Evolutionary conservation across 2,329 filamentous ascomycete species (phyloP).

Genomic region (Sporothrix protearum): DNA sequence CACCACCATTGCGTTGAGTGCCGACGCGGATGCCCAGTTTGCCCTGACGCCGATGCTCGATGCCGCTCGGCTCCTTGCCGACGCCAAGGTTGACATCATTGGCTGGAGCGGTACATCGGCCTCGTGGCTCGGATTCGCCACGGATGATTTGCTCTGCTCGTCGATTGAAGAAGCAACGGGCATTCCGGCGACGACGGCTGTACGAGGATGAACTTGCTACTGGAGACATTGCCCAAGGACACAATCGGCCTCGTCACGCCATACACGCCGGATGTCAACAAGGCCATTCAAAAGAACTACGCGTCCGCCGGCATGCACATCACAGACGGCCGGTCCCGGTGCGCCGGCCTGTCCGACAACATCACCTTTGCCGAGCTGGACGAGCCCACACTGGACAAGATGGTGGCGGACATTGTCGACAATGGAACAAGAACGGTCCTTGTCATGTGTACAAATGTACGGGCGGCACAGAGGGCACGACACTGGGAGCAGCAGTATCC

Average conservation of each 20-base stretch:
- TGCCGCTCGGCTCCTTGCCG: conserved; percentile 37
- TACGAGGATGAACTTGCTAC: conserved; percentile 37
- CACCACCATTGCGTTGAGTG: conserved; percentile 38
- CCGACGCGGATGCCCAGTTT: conserved; percentile 36
- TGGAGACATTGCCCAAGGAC: conserved; percentile 27
- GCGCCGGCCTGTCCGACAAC: conserved; percentile 35
- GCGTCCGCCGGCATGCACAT: conserved; percentile 35
- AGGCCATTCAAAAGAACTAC: conserved; percentile 39
- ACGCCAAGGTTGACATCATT: conserved; percentile 40
- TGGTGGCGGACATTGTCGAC: conserved; percentile 32
- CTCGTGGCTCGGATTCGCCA: conserved; percentile 41
- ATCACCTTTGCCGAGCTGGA: conserved; percentile 38
- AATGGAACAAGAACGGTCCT: conserved; percentile 35
- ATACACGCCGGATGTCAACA: conserved; percentile 41
- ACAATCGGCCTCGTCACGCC: conserved; percentile 41
- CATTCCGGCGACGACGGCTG: conserved; percentile 41
- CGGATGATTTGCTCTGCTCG: conserved; percentile 40
- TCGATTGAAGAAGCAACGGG: conserved; percentile 38
- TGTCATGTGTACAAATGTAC: conserved; percentile 45
- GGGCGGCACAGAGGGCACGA: conserved; percentile 38
- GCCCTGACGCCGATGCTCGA: conserved; percentile 32
- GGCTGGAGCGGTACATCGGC: conserved; percentile 40
- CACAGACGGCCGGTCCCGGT: conserved; percentile 30
- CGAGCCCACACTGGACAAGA: conserved; percentile 29
- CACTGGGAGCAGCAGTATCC: conserved; percentile 39